Percentiles rank a stretch among this genome's conserved stretches.
Conservation (phyloP, 2,329 filamentous ascomycete genomes). For the Colletotrichum sp. region DNA sequence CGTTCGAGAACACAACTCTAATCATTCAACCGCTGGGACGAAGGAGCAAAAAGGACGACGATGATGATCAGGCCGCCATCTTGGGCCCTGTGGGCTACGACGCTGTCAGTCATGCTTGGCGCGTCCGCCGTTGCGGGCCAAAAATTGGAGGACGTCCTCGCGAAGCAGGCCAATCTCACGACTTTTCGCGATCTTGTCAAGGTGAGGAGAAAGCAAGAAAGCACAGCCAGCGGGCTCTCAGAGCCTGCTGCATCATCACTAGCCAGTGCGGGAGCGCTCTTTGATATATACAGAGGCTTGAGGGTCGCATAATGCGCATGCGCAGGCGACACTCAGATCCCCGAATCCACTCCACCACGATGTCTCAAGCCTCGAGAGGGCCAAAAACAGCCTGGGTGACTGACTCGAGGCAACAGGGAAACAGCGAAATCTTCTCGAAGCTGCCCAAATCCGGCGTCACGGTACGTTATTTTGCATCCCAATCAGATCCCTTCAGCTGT, state of each 20-base stretch:
- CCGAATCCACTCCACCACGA: not conserved
- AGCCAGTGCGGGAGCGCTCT: not conserved
- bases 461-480: conserved; percentile 31
- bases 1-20: not conserved
- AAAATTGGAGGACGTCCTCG: conserved; percentile 45
- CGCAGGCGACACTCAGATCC: conserved; percentile 3
- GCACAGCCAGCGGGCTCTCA: not conserved
- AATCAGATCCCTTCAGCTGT: not conserved
- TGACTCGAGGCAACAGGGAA: conserved; percentile 34
- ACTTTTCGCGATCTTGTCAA: conserved; percentile 49
- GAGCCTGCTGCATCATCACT: not conserved
- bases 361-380: not conserved
- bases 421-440: conserved; percentile 47
- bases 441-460: conserved; percentile 50
- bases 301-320: conserved; percentile 4
- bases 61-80: not conserved
- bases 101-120: not conserved
- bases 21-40: not conserved
- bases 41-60: not conserved
- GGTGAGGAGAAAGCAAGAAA: conserved; percentile 28
- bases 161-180: conserved; percentile 44
- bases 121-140: conserved; percentile 24
- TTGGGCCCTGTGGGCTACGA: not conserved
- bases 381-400: not conserved
- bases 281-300: not conserved